Evolutionary conservation across 2,329 filamentous ascomycete species (phyloP), one percentile per base, ranked within the genome.

Genomic region (Colletotrichum endophyticum): DNA sequence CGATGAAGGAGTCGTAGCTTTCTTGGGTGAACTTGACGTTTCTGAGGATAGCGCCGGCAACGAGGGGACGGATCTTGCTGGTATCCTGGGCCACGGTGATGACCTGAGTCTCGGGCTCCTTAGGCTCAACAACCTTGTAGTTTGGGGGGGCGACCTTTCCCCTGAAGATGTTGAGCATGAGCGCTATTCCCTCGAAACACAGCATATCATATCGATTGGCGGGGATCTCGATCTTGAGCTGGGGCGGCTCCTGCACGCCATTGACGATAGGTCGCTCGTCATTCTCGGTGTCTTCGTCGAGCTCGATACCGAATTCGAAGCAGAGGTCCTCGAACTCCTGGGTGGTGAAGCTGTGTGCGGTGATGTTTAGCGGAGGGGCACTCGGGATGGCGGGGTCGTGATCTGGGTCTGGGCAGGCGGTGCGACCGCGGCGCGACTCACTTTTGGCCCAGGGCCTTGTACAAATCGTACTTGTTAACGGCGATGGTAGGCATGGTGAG

Each of bases 291-390:
- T 99, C 97, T 88, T 99, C 96, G 88, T 99, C 97, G 80, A 99
- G 92, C 87, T 99, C 97, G 84, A 99, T 98, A 76, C 96, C 96
- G 84, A 98, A 99, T 83, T 99, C 96, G 91, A 99, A 99, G 87
- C 97, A 99, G 81, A 99, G 90, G 83, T 98, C 95, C 86, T 99
- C 97, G 84, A 99, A 99, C 83, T 98, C 95, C 82, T 98, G 92
- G 79, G 95, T 97, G 72, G 96, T 98, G 86, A 95, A 96, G 80
- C 94, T 96, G 76, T 27, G 76, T n/a, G 70, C n/a, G 44, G 44
- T 77, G 74, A 68, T 66, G 53, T 44, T 69, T 68, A 69, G 61
- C 75, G 74, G 69, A 82, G 72, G 44, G 64, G 71, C 49, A 62
- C 66, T 70, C 53, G 30, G 71, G 61, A 78, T 59, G 64, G 75